phyloP scores from a whole-genome alignment of 169 alveolate species.

The Plasmodium knowlesi region DNA sequence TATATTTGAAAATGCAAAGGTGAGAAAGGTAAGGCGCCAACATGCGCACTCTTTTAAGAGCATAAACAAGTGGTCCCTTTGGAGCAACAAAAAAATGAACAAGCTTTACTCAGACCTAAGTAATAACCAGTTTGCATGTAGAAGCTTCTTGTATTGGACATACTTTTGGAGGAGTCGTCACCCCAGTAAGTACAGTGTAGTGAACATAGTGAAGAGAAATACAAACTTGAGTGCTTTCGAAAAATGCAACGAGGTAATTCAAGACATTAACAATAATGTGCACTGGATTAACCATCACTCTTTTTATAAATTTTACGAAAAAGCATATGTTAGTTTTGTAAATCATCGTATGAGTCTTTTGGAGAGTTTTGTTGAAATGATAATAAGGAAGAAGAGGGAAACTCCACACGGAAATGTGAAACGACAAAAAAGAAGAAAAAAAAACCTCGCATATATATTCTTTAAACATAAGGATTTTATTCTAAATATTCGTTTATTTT shows the following conservation, averaged over 20 bases:
- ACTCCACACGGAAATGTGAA: neutral
- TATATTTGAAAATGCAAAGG: neutral
- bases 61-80: neutral
- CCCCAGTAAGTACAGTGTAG: neutral
- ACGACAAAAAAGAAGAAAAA: conserved; percentile 1
- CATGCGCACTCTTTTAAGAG: neutral
- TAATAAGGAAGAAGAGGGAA: neutral
- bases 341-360: conserved; percentile 47
- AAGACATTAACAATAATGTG: conserved; percentile 39
- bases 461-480: conserved; percentile 4
- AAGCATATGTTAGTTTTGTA: conserved; percentile 64
- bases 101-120: neutral
- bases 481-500: conserved; percentile 19
- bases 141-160: conserved; percentile 19
- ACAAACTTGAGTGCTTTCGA: neutral
- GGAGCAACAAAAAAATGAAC: neutral
- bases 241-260: conserved; percentile 16
- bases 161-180: conserved; percentile 6
- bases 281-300: conserved; percentile 61
- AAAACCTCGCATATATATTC: conserved; percentile 8
- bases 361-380: conserved; percentile 9
- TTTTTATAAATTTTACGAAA: conserved; percentile 62
- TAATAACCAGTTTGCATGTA: neutral
- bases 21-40: neutral
- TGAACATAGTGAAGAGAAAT: conserved; percentile 15